Evolutionary conservation across 1,139 yeast genomes (phyloP).

Genomic region (Magnusiomyces ingens): DNA sequence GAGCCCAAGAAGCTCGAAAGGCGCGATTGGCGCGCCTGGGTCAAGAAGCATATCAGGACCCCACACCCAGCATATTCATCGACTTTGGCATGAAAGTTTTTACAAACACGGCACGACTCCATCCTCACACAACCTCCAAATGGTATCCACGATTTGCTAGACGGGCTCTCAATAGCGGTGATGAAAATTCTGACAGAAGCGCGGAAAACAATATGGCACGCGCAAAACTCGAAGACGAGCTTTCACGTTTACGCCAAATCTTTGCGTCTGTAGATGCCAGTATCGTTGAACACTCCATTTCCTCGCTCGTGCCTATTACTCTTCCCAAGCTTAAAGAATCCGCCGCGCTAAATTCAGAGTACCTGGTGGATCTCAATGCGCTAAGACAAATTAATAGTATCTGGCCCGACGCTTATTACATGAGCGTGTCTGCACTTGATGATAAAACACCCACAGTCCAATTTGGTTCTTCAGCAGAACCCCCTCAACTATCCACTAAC

Average conservation of each 20-base stretch:
- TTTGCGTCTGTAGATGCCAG: constrained; percentile 14
- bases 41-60: neutral
- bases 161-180: neutral
- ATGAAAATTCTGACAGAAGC: too few relatives aligned
- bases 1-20: neutral
- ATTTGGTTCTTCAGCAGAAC: neutral
- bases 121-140: constrained; percentile 2
- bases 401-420: constrained; percentile 25
- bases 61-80: constrained; percentile 7
- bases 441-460: neutral
- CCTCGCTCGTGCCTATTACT: constrained; percentile 17
- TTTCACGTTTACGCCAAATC: constrained; percentile 5
- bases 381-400: constrained; percentile 25
- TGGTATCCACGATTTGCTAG: constrained; percentile 9
- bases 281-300: constrained; percentile 14
- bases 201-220: neutral
- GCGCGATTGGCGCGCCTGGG: neutral
- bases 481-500: too few relatives aligned
- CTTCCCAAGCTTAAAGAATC: constrained; percentile 18
- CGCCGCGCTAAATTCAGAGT: constrained; percentile 21
- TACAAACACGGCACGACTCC: neutral
- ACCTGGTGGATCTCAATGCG: constrained; percentile 20
- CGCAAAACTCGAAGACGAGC: constrained; percentile 10
- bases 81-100: constrained; percentile 13
- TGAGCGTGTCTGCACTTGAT: constrained; percentile 6